Evolutionary conservation across 768 basidiomycete genomes (phyloP).

Genomic region (Leccinum sublutescens): DNA sequence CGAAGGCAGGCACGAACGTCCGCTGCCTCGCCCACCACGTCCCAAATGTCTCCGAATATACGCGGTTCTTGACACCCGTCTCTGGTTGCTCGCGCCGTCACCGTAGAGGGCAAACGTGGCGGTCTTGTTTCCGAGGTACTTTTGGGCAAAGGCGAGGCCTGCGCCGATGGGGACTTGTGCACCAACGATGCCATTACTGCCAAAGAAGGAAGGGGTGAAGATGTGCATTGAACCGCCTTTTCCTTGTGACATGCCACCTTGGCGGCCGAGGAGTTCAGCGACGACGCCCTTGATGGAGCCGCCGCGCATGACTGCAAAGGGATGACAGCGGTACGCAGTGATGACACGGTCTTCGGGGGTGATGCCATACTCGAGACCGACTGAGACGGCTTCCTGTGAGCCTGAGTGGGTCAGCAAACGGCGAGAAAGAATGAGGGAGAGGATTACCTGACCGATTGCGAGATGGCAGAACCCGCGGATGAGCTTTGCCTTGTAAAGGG

Average conservation of each 20-base stretch:
- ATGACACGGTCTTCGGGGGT: slow-evolving; percentile 85
- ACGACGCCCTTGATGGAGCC: slow-evolving; percentile 90
- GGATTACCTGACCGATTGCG: slow-evolving; percentile 87
- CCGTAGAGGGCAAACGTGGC: slow-evolving; percentile 96
- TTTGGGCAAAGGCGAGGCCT: slow-evolving; percentile 91
- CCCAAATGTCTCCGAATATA: too few relatives aligned
- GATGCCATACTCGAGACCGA: slow-evolving; percentile 90
- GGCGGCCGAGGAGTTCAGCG: slow-evolving; percentile 88
- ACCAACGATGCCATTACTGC: slow-evolving; percentile 98
- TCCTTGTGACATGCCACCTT: slow-evolving; percentile 90
- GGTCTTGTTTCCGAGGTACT: slow-evolving; percentile 71
- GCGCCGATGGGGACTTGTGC: slow-evolving; percentile 97
- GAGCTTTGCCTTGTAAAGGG: slow-evolving; percentile 94
- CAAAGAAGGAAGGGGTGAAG: slow-evolving; percentile 96
- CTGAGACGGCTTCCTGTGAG: slow-evolving; percentile 92
- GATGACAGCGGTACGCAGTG: slow-evolving; percentile 97
- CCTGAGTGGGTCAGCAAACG: slow-evolving; percentile 10
- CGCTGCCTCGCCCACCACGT: too few relatives aligned
- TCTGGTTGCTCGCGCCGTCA: slow-evolving; percentile 97
- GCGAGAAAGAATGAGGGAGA: neutral
- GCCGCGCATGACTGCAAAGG: slow-evolving; percentile 93
- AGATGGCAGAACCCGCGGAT: slow-evolving; percentile 99
- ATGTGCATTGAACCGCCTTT: slow-evolving; percentile 99
- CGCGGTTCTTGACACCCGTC: slow-evolving; percentile 37
- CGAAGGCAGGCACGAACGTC: too few relatives aligned